Evolutionary conservation across 768 basidiomycete genomes (phyloP), one percentile per base, ranked within the genome.

Genomic region (Astraeus odoratus): DNA sequence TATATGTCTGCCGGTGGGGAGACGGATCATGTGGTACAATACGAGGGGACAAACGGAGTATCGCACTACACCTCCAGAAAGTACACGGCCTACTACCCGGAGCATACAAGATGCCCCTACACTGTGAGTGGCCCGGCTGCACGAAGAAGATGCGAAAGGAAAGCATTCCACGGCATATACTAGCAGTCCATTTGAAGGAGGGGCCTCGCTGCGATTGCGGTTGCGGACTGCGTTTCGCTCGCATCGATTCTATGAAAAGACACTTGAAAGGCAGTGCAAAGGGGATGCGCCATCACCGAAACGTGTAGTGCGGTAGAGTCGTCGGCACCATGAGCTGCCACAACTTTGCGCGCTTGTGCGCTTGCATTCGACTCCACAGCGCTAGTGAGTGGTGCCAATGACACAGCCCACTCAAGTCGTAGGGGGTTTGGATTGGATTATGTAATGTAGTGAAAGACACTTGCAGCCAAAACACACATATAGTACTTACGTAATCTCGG

Each of bases 141-240:
- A 3, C 1, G 7, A 64, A 50, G 37, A 6, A 29, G 16, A 52
- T 62, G 38, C 62, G 62, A 10, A 48, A 37, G 22, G 60, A 61
- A 24, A 61, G 61, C 10, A 44, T 64, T 5, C 45, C 38, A 4
- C 38, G 61, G 5, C 60, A 63, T 12, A 38, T 63, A 2, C 35
- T 59, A 0, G 44, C 52, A 0, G 57, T 63, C 0, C 59, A 61
- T 23, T 19, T 64, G 3, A 55, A 25, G 9, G 18, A 51, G 16
- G 47, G 23, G 0, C 24, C 47, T 16, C 13, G 10, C 10, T 31
- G 30, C 30, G n/a, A 7, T 1, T 64, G 61, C 33, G 2, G 25
- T 16, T 61, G 61, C 18, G 57, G 59, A 7, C 46, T 55, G 2
- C 35, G 35, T 7, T 61, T 63, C 46, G 59, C 60, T 18, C 57